These are phyloP conservation scores for Sinapis alba DNA, from an alignment of 441 rosid genomes.

Conservation along the genomic window DNA sequence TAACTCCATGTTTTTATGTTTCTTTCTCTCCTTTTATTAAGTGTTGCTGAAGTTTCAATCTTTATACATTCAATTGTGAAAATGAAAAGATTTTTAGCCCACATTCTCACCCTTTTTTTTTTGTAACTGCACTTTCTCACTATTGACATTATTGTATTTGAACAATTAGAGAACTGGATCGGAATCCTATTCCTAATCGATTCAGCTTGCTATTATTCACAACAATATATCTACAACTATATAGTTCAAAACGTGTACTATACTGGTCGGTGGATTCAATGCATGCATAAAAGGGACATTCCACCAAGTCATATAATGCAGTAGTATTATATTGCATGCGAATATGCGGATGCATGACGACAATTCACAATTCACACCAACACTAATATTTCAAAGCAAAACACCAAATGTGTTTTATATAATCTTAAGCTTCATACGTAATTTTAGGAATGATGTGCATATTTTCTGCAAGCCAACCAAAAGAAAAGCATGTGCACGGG, in stretches of 20 bases:
- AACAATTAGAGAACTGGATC: neutral
- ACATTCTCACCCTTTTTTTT: no score
- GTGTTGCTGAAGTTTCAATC: conserved; percentile 7
- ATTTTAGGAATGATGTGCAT: conserved; percentile 1
- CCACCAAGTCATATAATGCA: neutral
- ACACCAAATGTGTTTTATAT: neutral
- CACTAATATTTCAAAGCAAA: neutral
- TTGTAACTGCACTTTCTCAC: neutral
- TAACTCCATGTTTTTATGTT: neutral
- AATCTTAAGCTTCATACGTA: neutral
- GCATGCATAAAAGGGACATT: conserved; percentile 18
- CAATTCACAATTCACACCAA: conserved; percentile 13
- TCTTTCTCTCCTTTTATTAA: neutral
- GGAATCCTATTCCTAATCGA: conserved; percentile 14
- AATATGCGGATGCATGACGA: conserved; percentile 15
- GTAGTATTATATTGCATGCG: conserved; percentile 11
- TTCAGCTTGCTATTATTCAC: conserved; percentile 14
- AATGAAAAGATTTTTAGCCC: no score
- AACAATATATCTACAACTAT: neutral
- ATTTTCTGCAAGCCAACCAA: neutral
- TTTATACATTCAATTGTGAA: conserved; percentile 2
- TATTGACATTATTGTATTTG: neutral
- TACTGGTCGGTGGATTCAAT: conserved; percentile 24
- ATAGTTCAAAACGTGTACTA: neutral
- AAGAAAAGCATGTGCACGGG: neutral